A percentile compares a stretch with the other conserved stretches of the same genome.
These are phyloP conservation scores for Corynespora cassiicola DNA, from an alignment of 2,329 filamentous ascomycete genomes.

Conservation along the genomic window DNA sequence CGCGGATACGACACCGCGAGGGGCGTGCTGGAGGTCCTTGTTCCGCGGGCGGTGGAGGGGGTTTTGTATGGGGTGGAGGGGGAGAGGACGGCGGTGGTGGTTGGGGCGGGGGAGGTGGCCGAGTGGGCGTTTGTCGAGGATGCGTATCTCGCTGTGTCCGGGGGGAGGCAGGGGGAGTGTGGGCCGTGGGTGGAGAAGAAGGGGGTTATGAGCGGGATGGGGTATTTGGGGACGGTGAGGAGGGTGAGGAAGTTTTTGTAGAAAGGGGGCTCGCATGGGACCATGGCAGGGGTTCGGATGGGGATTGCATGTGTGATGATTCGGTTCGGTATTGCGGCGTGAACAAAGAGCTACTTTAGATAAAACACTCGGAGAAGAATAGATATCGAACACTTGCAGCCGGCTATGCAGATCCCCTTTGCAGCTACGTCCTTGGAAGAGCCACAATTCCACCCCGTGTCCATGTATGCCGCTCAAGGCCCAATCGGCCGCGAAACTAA, in stretches of 20 bases:
- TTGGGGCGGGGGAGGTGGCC: conserved; percentile 37
- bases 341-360: too few relatives aligned
- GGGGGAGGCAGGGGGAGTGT: conserved; percentile 8
- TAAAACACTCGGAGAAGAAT: too few relatives aligned
- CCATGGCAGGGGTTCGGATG: too few relatives aligned
- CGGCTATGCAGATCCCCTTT: too few relatives aligned
- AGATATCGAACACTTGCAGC: too few relatives aligned
- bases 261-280: too few relatives aligned
- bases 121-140: conserved; percentile 46
- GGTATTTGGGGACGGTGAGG: conserved; percentile 34
- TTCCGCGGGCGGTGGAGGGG: conserved; percentile 57
- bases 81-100: conserved; percentile 38
- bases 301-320: too few relatives aligned
- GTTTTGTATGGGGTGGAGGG: conserved; percentile 25
- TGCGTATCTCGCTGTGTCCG: conserved; percentile 15
- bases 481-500: too few relatives aligned
- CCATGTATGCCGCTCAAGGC: too few relatives aligned
- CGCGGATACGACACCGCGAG: conserved; percentile 68
- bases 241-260: conserved; percentile 40
- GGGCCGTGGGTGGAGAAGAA: conserved; percentile 31
- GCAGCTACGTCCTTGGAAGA: too few relatives aligned
- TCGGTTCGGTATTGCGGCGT: too few relatives aligned
- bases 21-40: conserved; percentile 68
- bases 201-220: conserved; percentile 30
- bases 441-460: too few relatives aligned